These are phyloP conservation scores for Phialophora chinensis DNA, from an alignment of 2,329 filamentous ascomycete genomes.

Conservation along the genomic window DNA sequence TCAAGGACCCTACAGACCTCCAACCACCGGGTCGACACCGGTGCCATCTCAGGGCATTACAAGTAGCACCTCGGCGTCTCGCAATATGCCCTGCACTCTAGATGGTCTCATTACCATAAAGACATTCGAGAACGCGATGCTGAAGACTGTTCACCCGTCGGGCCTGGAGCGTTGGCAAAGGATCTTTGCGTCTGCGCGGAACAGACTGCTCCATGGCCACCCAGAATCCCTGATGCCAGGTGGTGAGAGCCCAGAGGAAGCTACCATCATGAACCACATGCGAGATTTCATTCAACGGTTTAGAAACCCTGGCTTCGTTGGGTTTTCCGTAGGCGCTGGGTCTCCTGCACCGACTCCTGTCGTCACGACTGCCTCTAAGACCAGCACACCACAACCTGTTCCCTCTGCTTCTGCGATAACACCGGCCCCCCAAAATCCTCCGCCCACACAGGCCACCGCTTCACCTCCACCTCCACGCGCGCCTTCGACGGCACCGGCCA, in stretches of 20 bases:
- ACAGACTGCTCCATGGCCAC: conserved; percentile 36
- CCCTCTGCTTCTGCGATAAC: not conserved
- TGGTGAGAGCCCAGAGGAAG: conserved; percentile 37
- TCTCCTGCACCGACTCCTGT: conserved; percentile 24
- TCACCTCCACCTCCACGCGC: not conserved
- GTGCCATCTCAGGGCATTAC: conserved; percentile 16
- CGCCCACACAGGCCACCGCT: not conserved
- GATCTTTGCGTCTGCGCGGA: conserved; percentile 37
- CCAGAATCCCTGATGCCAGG: conserved; percentile 29
- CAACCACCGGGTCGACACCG: conserved; percentile 14
- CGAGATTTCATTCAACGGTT: conserved; percentile 35
- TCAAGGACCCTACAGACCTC: conserved; percentile 27
- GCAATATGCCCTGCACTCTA: conserved; percentile 37
- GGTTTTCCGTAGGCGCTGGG: conserved; percentile 29
- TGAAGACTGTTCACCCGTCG: conserved; percentile 32
- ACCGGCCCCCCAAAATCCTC: not conserved
- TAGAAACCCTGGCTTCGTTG: conserved; percentile 37
- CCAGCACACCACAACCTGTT: conserved; percentile 14
- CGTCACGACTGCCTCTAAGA: not conserved
- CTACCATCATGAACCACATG: conserved; percentile 37
- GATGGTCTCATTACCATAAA: conserved; percentile 34
- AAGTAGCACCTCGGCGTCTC: conserved; percentile 32
- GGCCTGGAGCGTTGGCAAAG: conserved; percentile 32
- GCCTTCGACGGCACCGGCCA: not conserved
- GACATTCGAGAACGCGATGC: conserved; percentile 36